Evolutionary conservation across 2,329 filamentous ascomycete genomes (phyloP), one percentile per base, ranked within the genome.

Genomic region (Xylaria sp.): DNA sequence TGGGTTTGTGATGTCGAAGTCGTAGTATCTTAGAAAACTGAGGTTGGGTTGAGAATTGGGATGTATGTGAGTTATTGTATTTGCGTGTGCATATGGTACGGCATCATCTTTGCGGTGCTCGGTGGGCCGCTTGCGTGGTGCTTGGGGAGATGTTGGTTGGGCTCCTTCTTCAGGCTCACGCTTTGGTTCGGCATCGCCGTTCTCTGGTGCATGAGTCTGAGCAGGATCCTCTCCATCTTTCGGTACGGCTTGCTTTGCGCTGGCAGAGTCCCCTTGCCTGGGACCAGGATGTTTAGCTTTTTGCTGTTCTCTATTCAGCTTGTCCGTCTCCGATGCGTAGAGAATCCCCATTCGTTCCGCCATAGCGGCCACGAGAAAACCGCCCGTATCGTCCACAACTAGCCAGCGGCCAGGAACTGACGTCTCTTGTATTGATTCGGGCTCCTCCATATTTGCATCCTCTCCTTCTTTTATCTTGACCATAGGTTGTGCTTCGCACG

Each of bases 271-370:
- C 62, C 37, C 40, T 63, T 58, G 64, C 35, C 3, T 67, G 10
- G 57, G 13, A 21, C 13, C 27, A 3, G 57, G 50, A n/a, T 25
- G 35, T 12, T 69, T 62, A 13, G 60, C 10, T 25, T 35, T 42
- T 59, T 70, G n/a, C 5, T 66, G 60, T 21, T 63, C 60, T 50
- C 29, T 37, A n/a, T 50, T 42, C 25, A 44, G 16, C 51, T 48
- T 53, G 18, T 72, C 66, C 5, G 32, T 40, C 60, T 82, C 78
- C 1, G 78, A 65, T 3, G 76, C 79, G 68, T 93, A 88, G 0
- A 98, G 82, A 21, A 97, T 88, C 0, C 92, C 93, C 91, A 97
- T 95, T 69, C 92, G 88, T 81, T 98, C 94, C 0, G 94, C 94
- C 83, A 97, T 86, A 0, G 93, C 91, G 3, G 93, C 94, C 2